phyloP scores from a whole-genome alignment of 1,139 yeast species.

The Blastobotrys capitulatus region DNA sequence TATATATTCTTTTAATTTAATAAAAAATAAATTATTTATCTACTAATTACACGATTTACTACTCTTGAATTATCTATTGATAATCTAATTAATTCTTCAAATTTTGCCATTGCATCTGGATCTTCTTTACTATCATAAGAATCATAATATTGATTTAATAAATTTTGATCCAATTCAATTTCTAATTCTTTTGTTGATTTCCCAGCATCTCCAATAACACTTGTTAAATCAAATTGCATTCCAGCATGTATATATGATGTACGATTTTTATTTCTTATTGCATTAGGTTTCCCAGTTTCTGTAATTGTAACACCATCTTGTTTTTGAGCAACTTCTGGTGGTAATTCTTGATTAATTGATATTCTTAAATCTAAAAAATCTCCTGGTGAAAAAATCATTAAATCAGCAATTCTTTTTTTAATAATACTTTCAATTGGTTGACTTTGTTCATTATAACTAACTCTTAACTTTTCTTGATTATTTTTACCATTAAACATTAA shows the following conservation, averaged over 20 bases:
- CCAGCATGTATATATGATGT: slow-evolving; percentile 31
- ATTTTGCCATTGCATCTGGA: slow-evolving; percentile 30
- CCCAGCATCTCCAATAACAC: slow-evolving; percentile 25
- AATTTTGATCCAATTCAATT: slow-evolving; percentile 64
- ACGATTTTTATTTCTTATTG: slow-evolving; percentile 49
- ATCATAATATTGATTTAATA: slow-evolving; percentile 59
- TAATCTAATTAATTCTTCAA: slow-evolving; percentile 32
- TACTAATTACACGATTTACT: slow-evolving; percentile 6
- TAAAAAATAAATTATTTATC: not conserved
- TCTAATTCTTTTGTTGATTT: slow-evolving; percentile 31
- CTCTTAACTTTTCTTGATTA: slow-evolving; percentile 37
- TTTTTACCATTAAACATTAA: slow-evolving; percentile 14
- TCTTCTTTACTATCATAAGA: slow-evolving; percentile 24
- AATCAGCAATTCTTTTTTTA: slow-evolving; percentile 65
- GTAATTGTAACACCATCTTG: slow-evolving; percentile 11
- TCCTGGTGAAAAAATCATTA: slow-evolving; percentile 70
- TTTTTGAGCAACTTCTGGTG: slow-evolving; percentile 34
- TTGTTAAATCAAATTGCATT: slow-evolving; percentile 32
- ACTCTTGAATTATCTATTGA: slow-evolving; percentile 31
- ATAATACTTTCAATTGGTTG: slow-evolving; percentile 56
- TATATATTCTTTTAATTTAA: not conserved
- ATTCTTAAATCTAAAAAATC: slow-evolving; percentile 70
- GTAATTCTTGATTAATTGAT: slow-evolving; percentile 71
- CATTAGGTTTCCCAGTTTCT: slow-evolving; percentile 27
- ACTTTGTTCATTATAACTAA: slow-evolving; percentile 28